Base-by-base conservation (phyloP, 768 basidiomycete species). In the Rossbeevera mucosa region DNA sequence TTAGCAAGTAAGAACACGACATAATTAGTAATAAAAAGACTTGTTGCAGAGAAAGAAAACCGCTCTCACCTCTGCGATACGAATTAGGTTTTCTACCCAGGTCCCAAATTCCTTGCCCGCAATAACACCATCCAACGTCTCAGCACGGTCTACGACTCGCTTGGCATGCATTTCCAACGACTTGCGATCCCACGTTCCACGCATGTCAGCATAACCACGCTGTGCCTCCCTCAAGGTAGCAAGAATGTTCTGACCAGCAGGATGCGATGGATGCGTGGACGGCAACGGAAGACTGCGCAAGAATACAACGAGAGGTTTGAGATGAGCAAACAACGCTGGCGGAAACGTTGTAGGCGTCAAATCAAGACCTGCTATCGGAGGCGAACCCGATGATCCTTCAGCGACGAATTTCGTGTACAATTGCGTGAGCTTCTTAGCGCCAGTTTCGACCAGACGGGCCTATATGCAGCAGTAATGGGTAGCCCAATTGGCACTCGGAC, bases 371-470 rank as follows among this genome's bases (percentile, higher is more conserved):
- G 83, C 79, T 33, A 76, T 74, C 0, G 81, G 83, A 5, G 85
- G 82, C n/a, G 78, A 74, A 25, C 88, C 88, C 3, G 88, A 86
- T 1, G 88, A 91, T 22, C 82, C 86, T 70, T 91, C 89, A 2
- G 91, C 90, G n/a, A 91, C 87, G 28, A 88, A 76, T 60, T 88
- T 90, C n/a, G 88, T 93, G 63, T 86, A 92, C 12, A 91, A 69
- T 59, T 90, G 88, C 0, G 83, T 78, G 9, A 92, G 74, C 63
- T 90, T 91, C 73, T 91, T 91, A 5, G 83, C 82, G 7, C 91
- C 90, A 1, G 88, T 88, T 71, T 91, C 89, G 8, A 91, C 74
- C 5, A 92, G 77, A 38, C 85, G 81, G n/a, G 86, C 76, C 85
- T 76, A 57, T 5, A 12, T 11, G 26, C 18, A 38, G 18, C n/a